Evolutionary conservation across 441 rosid genomes (phyloP), one percentile per base, ranked within the genome.

Genomic region (Melastoma candidum): DNA sequence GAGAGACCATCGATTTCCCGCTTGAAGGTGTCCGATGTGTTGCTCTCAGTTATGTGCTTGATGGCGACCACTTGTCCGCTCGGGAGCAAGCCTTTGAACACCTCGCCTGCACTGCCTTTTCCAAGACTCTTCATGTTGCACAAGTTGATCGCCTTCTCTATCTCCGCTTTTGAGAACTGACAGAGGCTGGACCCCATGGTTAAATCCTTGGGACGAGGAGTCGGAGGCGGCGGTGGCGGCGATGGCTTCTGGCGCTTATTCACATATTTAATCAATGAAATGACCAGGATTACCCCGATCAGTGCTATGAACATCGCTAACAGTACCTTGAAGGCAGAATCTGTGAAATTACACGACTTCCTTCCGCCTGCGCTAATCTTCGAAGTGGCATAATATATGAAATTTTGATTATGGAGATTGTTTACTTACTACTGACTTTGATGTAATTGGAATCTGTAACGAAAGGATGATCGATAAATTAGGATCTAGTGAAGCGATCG

Each of bases 1-100:
- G 85, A 84, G 68, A 84, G 87, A 3, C 80, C 80, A n/a, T 77
- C 81, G 4, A 83, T 85, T 66, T 84, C 92, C 14, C 83, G 55
- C 3, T 64, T 59, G 57, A 84, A 77, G 7, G 85, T 77, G 56
- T 77, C 79, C 0, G 71, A 51, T 1, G 65, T 61, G 57, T 48
- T 75, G 53, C 74, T 64, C 60, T 75, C 71, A 41, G 54, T 53
- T 22, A 84, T 77, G 61, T 75, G 82, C 68, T 84, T 81, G 71
- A 81, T 65, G 50, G 87, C 87, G 6, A 81, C 83, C 14, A 53
- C 71, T 59, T 81, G 87, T 45, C 85, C 87, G 22, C 92, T 79
- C 7, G 87, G 87, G 60, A 84, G 59, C 50, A 76, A 49, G 25
- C 85, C 92, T 70, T 74, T 77, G 57, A 72, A 81, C 25, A 79